Evolutionary conservation across 2,329 filamentous ascomycete species (phyloP), one percentile per base, ranked within the genome.

Genomic region (Pseudogymnoascus sp.): DNA sequence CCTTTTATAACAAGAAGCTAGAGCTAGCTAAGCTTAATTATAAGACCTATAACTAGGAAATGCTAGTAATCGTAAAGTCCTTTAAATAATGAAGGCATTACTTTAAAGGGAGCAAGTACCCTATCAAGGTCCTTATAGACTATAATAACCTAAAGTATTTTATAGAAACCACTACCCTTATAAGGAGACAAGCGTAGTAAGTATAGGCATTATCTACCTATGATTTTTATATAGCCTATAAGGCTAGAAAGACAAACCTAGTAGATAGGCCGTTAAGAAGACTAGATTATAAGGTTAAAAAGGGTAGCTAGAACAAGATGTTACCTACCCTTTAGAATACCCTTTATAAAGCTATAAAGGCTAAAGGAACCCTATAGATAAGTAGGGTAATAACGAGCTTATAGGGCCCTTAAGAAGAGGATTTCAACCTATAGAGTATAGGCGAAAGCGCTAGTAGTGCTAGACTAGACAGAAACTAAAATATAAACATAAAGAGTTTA

Each of bases 21-120:
- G 64, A n/a, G 10, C 47, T 50, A 5, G 64, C 66, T 1, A 63
- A 75, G 64, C 65, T 60, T 4, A 75, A 74, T 53, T 75, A 75
- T 60, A 61, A 73, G 8, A 71, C 71, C n/a, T 65, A 75, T 53
- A 63, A 75, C 60, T 71, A 74, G 60, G 71, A 74, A 63, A 66
- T 75, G 0, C 61, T 74, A 1, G 70, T 69, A 1, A 73, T 75
- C 28, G 59, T 75, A 1, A 35, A 40, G 31, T 64, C 60, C 2
- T 60, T 69, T 1, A 21, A 38, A n/a, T 4, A 65, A 1, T 68
- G 23, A 61, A 17, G 65, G 11, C 5, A 53, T 1, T 60, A 65
- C 21, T 28, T 67, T 0, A 7, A 33, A 15, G 33, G 33, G 2
- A 19, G 13, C 10, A 1, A 4, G 8, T 7, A 53, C 8, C n/a